Base-by-base conservation (phyloP, 306 rosid genomes). In the Sesbania bispinosa region DNA sequence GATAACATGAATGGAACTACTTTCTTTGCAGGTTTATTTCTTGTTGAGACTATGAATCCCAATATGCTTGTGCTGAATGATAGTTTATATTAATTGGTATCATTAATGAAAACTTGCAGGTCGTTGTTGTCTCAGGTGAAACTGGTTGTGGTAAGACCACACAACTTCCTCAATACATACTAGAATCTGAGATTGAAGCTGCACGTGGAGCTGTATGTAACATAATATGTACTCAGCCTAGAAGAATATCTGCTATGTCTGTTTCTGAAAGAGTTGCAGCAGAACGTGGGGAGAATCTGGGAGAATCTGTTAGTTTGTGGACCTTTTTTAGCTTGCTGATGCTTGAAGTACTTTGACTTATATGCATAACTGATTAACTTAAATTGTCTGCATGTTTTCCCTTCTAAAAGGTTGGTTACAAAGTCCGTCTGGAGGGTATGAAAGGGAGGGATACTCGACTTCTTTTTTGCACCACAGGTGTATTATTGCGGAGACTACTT, bases 61-160 rank as follows among this genome's bases (percentile, higher is more conserved):
- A 23, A n/a, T 42, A 60, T 65, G 76, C 73, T 69, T 71, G 72
- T 66, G 73, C 73, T 59, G 42, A 74, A 36, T 18, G 55, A 52
- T 71, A 45, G 47, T 79, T 41, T 74, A 47, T 41, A 64, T 63
- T 79, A 57, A 78, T 67, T 45, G 20, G 20, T 52, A 39, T 54
- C 27, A 14, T 33, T 45, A 45, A 73, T 69, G 83, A 54, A 64
- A 69, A 81, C 68, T 18, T 73, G 80, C 86, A 91, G 97, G 96
- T 91, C 52, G 52, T 84, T 76, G 83, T 89, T 64, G 77, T 95
- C 55, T 95, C 99, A 10, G 99, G 99, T 81, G 89, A 95, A 88
- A 95, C 99, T 75, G 97, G 99, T 65, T 95, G 99, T 68, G 97
- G 99, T 55, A 95, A 95, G 88, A 95, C 99, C 69, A 95, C 99